Conservation (phyloP, 345 rosid species). For the Eucalyptus grandis region DNA sequence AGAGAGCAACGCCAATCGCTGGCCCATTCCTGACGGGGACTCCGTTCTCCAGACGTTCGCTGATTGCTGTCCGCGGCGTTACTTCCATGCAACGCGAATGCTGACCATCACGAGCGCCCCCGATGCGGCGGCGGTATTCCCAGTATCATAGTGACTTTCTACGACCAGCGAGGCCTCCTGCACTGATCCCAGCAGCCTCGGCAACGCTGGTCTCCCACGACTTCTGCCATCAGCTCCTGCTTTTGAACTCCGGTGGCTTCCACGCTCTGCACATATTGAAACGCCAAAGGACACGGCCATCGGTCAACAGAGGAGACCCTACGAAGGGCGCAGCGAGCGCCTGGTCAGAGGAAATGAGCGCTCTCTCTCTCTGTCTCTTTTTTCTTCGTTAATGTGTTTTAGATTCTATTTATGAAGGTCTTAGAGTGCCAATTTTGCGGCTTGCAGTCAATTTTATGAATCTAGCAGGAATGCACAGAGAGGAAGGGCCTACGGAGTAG, state of each 20-base stretch:
- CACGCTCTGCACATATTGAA: too few relatives aligned
- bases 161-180: not conserved
- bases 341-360: accelerated
- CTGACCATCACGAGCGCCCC: not conserved
- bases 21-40: not conserved
- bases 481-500: not conserved
- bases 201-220: too few relatives aligned
- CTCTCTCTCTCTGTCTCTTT: too few relatives aligned
- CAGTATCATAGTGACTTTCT: not conserved
- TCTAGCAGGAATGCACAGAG: not conserved
- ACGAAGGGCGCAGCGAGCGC: too few relatives aligned
- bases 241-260: too few relatives aligned
- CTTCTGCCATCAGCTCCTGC: too few relatives aligned
- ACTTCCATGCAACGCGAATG: not conserved
- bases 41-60: not conserved
- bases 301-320: too few relatives aligned
- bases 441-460: not conserved
- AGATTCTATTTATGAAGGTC: too few relatives aligned
- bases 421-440: too few relatives aligned
- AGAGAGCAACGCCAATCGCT: too few relatives aligned
- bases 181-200: not conserved
- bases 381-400: too few relatives aligned
- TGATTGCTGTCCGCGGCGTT: not conserved
- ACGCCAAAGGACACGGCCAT: too few relatives aligned
- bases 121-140: not conserved